phyloP scores from a whole-genome alignment of 2,329 filamentous ascomycete species.

The Zopfia rhizophila region DNA sequence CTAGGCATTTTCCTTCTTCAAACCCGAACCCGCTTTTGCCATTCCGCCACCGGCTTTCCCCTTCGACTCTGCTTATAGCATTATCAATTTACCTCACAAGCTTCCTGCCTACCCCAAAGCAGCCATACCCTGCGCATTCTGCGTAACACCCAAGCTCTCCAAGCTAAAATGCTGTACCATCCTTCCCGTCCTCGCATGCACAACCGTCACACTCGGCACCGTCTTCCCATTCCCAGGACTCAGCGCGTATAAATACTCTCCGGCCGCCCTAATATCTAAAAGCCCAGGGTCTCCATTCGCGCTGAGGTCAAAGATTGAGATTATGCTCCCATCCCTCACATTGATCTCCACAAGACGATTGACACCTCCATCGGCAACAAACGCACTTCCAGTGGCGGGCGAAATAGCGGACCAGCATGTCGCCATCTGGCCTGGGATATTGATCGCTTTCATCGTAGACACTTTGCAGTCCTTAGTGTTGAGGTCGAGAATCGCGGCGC shows the following conservation, averaged over 20 bases:
- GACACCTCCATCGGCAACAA: slow-evolving; percentile 64
- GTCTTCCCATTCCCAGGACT: slow-evolving; percentile 59
- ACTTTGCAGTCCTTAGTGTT: slow-evolving; percentile 35
- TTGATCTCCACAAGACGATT: slow-evolving; percentile 66
- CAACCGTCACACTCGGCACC: slow-evolving; percentile 41
- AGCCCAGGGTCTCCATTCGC: slow-evolving; percentile 62
- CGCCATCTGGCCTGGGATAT: slow-evolving; percentile 60
- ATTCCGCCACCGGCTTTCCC: no score
- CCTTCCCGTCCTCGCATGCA: slow-evolving; percentile 42
- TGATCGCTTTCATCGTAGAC: slow-evolving; percentile 48
- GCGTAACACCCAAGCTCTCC: slow-evolving; percentile 22
- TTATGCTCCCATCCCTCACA: slow-evolving; percentile 55
- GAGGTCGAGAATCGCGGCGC: slow-evolving; percentile 59
- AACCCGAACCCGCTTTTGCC: no score
- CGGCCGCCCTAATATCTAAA: slow-evolving; percentile 62
- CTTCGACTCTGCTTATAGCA: no score
- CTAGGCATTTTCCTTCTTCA: no score
- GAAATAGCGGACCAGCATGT: slow-evolving; percentile 67
- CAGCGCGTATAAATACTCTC: slow-evolving; percentile 65
- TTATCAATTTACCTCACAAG: no score
- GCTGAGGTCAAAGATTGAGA: slow-evolving; percentile 50
- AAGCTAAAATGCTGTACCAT: slow-evolving; percentile 47
- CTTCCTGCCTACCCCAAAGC: no score
- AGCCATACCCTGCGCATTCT: slow-evolving; percentile 43
- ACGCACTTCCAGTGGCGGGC: slow-evolving; percentile 58